Evolutionary conservation across 192 early-diverging fungal genomes (phyloP).

Genomic region (Coemansia sp.): DNA sequence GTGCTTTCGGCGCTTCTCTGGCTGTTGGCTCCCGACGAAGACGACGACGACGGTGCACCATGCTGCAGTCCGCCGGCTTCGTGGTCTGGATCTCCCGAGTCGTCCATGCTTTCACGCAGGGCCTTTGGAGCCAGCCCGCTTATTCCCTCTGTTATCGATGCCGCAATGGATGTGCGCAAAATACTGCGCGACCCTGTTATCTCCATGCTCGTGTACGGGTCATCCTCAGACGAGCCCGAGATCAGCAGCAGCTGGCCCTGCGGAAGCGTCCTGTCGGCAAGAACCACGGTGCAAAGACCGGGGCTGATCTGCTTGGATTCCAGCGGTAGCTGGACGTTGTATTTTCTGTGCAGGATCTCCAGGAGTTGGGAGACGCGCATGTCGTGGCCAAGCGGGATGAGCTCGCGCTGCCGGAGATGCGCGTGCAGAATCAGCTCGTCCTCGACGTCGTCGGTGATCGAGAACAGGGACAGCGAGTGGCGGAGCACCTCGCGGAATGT

Average conservation of each 20-base stretch:
- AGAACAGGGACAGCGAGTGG: slow-evolving; percentile 30
- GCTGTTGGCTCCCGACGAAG: neutral
- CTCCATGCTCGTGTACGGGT: slow-evolving; percentile 32
- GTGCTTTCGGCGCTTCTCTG: neutral
- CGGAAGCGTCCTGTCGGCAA: slow-evolving; percentile 32
- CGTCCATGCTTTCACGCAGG: neutral
- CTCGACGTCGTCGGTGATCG: slow-evolving; percentile 11
- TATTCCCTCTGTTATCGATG: slow-evolving; percentile 28
- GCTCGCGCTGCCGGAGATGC: slow-evolving; percentile 21
- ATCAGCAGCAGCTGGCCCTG: slow-evolving; percentile 18
- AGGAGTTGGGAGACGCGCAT: slow-evolving; percentile 20
- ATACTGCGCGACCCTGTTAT: slow-evolving; percentile 22
- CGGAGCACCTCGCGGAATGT: slow-evolving; percentile 39
- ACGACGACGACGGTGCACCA: neutral
- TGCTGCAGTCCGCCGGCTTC: neutral
- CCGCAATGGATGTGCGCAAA: slow-evolving; percentile 43
- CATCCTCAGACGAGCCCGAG: slow-evolving; percentile 20
- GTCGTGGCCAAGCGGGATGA: slow-evolving; percentile 22
- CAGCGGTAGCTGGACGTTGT: slow-evolving; percentile 2
- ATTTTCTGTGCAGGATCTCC: slow-evolving; percentile 24
- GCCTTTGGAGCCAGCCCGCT: slow-evolving; percentile 4
- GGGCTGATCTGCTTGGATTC: slow-evolving; percentile 22
- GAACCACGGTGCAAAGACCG: slow-evolving; percentile 23
- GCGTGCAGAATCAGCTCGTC: slow-evolving; percentile 22
- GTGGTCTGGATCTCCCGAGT: neutral